phyloP scores from a whole-genome alignment of 805 yeast species.

The Saccharomyces eubayanus region DNA sequence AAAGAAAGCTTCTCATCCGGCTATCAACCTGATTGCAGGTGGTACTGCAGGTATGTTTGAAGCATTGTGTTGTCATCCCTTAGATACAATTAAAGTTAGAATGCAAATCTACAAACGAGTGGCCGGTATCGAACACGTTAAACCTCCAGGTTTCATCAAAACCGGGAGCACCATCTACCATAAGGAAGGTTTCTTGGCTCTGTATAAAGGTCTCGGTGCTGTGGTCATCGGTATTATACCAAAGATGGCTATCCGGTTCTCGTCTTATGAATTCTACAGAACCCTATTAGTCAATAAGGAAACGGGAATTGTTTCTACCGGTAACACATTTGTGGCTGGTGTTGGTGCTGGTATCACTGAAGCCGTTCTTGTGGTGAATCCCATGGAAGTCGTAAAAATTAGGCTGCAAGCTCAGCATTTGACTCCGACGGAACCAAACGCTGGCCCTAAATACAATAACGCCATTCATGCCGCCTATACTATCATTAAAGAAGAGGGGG shows the following conservation, averaged over 20 bases:
- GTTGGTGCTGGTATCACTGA: constrained; percentile 96
- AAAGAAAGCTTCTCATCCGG: constrained; percentile 35
- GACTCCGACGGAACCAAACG: constrained; percentile 24
- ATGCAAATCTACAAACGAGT: constrained; percentile 82
- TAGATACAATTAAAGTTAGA: constrained; percentile 93
- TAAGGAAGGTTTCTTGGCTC: constrained; percentile 75
- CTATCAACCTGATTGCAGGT: constrained; percentile 76
- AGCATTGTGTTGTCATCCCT: constrained; percentile 97
- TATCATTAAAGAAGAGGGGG: constrained; percentile 85
- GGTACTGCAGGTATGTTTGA: constrained; percentile 96
- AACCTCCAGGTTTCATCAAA: constrained; percentile 76
- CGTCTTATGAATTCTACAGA: constrained; percentile 87
- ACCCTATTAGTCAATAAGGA: constrained; percentile 49
- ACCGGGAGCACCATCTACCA: constrained; percentile 74
- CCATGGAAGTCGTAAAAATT: constrained; percentile 95
- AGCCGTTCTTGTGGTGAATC: constrained; percentile 89
- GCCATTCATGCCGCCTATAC: constrained; percentile 86
- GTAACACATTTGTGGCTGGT: constrained; percentile 80
- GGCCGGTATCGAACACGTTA: constrained; percentile 39
- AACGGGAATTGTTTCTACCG: constrained; percentile 61
- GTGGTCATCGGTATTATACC: constrained; percentile 96
- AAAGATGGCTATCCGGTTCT: constrained; percentile 94
- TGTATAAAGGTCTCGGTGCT: constrained; percentile 94
- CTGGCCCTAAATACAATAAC: constrained; percentile 70
- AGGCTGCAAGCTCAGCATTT: constrained; percentile 91